Conservation (phyloP, 202 grass and related monocot genomes). For the Setaria italica region DNA sequence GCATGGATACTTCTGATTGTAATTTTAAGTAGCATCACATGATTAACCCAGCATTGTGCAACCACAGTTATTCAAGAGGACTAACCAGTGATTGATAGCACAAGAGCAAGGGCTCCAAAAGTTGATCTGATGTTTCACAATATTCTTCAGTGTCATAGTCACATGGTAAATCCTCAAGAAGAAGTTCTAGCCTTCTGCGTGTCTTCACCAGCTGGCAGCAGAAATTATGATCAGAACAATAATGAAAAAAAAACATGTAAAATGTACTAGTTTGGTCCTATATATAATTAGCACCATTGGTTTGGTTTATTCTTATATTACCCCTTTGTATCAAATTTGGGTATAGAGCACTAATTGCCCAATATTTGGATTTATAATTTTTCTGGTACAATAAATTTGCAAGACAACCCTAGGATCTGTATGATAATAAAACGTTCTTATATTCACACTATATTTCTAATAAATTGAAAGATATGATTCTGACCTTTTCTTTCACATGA, state of each 20-base stretch:
- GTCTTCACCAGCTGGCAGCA: constrained; percentile 78
- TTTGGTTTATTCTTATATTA: neutral
- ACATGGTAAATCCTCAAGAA: constrained; percentile 81
- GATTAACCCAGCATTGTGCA: neutral
- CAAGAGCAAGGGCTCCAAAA: constrained; percentile 84
- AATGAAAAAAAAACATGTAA: constrained; percentile 19
- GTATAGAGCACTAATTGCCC: neutral
- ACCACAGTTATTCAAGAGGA: constrained; percentile 7
- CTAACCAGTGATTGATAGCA: constrained; percentile 93
- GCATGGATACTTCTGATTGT: neutral
- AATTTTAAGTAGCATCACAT: constrained; percentile 5
- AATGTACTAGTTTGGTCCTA: neutral
- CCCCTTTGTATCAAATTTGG: neutral
- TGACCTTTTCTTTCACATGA: constrained; percentile 88
- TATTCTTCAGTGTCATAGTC: constrained; percentile 73
- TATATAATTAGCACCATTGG: constrained; percentile 7
- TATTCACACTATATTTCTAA: neutral
- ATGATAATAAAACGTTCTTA: neutral
- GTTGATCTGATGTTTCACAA: constrained; percentile 79
- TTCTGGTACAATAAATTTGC: neutral
- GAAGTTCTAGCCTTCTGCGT: constrained; percentile 69
- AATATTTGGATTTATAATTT: neutral
- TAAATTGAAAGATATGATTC: constrained; percentile 16
- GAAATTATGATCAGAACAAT: constrained; percentile 8
- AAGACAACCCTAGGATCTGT: neutral